These are phyloP conservation scores for Trichophyton schoenleinii DNA, from an alignment of 2,329 filamentous ascomycete genomes.

Conservation along the genomic window DNA sequence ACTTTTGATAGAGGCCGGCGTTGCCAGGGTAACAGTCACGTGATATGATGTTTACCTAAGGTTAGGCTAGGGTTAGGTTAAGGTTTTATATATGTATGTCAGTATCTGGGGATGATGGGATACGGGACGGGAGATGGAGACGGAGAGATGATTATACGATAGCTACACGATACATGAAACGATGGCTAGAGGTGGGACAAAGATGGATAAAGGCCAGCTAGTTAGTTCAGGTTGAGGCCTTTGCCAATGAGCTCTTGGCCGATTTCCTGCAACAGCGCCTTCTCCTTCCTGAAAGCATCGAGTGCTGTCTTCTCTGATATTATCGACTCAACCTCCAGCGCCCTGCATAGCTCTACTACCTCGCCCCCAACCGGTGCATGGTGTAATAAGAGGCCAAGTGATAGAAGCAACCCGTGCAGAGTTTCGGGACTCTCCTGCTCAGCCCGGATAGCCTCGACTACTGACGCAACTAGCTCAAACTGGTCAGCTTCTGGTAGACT, in stretches of 20 bases:
- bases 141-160: too few relatives aligned
- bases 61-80: too few relatives aligned
- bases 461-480: conserved; percentile 66
- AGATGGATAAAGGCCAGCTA: neutral
- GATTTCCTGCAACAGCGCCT: conserved; percentile 42
- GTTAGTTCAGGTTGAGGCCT: conserved; percentile 17
- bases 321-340: conserved; percentile 59
- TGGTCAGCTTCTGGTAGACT: conserved; percentile 56
- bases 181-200: neutral
- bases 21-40: neutral
- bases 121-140: neutral
- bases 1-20: neutral
- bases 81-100: too few relatives aligned
- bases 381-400: conserved; percentile 65
- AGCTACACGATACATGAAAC: neutral
- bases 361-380: conserved; percentile 57
- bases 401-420: conserved; percentile 61
- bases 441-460: conserved; percentile 58
- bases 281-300: conserved; percentile 43
- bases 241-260: conserved; percentile 33
- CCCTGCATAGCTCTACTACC: conserved; percentile 63
- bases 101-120: neutral
- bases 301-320: conserved; percentile 44
- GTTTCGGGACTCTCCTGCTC: conserved; percentile 51
- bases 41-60: neutral